These are phyloP conservation scores for Ophiostoma quercus DNA, from an alignment of 2,329 filamentous ascomycete species.

Conservation along the genomic window DNA sequence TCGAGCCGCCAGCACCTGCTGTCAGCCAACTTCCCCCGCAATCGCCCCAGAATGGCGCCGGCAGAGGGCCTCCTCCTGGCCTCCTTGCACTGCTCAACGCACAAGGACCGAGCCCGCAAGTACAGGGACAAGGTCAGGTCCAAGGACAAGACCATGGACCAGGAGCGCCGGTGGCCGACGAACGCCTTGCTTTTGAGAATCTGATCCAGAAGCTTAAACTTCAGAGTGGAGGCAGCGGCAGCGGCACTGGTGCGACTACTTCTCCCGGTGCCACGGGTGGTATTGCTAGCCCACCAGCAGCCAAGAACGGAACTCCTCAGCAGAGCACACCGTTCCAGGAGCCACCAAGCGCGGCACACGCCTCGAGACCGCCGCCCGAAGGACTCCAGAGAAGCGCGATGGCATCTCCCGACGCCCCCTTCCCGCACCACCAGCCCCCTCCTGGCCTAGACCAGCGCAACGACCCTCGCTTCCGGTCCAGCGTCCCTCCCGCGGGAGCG, in stretches of 20 bases:
- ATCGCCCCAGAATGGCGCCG: conserved; percentile 30
- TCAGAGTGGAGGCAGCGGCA: conserved; percentile 38
- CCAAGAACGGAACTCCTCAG: conserved; percentile 21
- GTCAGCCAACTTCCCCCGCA: conserved; percentile 31
- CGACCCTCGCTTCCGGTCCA: conserved; percentile 37
- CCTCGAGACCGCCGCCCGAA: conserved; percentile 27
- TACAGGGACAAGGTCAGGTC: background rate
- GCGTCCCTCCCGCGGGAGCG: conserved; percentile 34
- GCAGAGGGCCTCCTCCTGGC: conserved; percentile 26
- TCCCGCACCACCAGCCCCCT: conserved; percentile 35
- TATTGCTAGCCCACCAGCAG: background rate
- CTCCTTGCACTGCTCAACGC: background rate
- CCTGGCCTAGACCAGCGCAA: conserved; percentile 42
- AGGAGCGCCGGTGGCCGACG: background rate
- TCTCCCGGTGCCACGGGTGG: conserved; percentile 16
- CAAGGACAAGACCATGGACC: background rate
- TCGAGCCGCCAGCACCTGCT: conserved; percentile 46
- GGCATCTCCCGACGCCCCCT: conserved; percentile 42
- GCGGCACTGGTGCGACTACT: conserved; percentile 4
- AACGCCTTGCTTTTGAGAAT: conserved; percentile 55
- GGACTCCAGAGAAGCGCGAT: conserved; percentile 38
- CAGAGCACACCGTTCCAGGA: conserved; percentile 25
- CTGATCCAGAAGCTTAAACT: conserved; percentile 75
- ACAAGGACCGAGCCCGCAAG: background rate
- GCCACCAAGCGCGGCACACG: conserved; percentile 11